phyloP scores from a whole-genome alignment of 257 asterid genomes.

The Fraxinus pennsylvanica region DNA sequence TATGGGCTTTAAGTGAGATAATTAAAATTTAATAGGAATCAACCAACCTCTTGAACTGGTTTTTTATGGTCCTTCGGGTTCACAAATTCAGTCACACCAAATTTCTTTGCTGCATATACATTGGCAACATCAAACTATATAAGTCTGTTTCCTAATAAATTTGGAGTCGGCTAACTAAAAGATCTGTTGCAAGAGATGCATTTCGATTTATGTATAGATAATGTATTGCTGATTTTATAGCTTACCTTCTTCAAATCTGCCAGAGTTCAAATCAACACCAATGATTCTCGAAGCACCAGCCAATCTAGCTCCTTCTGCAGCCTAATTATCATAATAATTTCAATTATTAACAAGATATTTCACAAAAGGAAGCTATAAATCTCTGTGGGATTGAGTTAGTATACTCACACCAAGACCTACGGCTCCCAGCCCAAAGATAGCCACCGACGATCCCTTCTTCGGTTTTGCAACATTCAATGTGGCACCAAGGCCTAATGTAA shows the following conservation, averaged over 20 bases:
- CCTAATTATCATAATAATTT: slow-evolving; percentile 29
- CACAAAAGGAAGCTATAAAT: not conserved
- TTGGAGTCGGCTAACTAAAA: no score
- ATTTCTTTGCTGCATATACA: slow-evolving; percentile 38
- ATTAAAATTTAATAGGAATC: not conserved
- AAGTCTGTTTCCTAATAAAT: no score
- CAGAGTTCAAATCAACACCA: slow-evolving; percentile 51
- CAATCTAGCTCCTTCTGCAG: slow-evolving; percentile 66
- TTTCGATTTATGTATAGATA: no score
- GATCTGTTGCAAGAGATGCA: not conserved
- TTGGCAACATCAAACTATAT: not conserved
- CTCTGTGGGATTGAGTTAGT: not conserved
- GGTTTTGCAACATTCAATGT: slow-evolving; percentile 82
- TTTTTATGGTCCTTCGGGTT: slow-evolving; percentile 43
- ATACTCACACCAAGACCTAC: slow-evolving; percentile 86
- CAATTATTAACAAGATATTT: not conserved
- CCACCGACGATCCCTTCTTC: slow-evolving; percentile 67
- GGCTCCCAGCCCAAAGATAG: slow-evolving; percentile 76
- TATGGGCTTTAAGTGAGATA: not conserved
- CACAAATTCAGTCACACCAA: slow-evolving; percentile 49
- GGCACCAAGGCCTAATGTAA: slow-evolving; percentile 66
- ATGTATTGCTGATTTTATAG: not conserved
- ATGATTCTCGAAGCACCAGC: slow-evolving; percentile 61
- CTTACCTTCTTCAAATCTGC: slow-evolving; percentile 41
- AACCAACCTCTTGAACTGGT: slow-evolving; percentile 47